phyloP scores from a whole-genome alignment of 129 eudicot species.

The Oenanthe sinensis region DNA sequence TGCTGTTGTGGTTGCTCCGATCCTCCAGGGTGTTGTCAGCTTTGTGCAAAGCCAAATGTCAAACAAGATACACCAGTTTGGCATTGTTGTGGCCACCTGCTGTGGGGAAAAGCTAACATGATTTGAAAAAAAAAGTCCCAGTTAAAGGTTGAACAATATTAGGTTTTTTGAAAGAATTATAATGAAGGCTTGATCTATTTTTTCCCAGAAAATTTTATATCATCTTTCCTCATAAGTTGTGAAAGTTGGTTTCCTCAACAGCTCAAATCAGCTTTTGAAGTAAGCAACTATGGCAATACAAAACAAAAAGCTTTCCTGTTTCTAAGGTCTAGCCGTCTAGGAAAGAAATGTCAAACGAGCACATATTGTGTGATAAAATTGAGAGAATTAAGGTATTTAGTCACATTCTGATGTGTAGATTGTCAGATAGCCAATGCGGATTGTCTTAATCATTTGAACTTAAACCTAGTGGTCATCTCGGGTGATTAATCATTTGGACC shows the following conservation, averaged over 20 bases:
- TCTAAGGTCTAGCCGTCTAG: background rate
- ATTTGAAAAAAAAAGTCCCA: no score
- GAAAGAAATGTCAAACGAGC: conserved; percentile 11
- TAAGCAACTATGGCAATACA: background rate
- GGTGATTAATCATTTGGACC: conserved; percentile 23
- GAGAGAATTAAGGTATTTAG: conserved; percentile 19
- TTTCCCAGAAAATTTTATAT: no score
- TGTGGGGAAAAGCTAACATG: no score
- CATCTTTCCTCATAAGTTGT: no score
- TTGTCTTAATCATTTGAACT: conserved; percentile 10
- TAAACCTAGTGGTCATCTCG: conserved; percentile 7
- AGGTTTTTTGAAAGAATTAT: no score
- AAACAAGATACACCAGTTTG: conserved; percentile 40
- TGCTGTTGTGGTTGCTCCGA: conserved; percentile 64
- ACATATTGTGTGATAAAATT: conserved; percentile 15
- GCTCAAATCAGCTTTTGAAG: background rate
- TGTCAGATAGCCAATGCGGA: background rate
- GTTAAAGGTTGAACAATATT: no score
- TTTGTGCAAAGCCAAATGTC: conserved; percentile 58
- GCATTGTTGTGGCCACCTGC: no score
- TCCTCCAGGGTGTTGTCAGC: conserved; percentile 67
- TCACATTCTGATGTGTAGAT: conserved; percentile 15
- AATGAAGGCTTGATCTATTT: no score
- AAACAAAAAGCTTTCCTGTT: background rate
- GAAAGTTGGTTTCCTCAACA: background rate